A percentile compares a stretch with the other conserved stretches of the same genome.
Evolutionary conservation across 164 flowering plant species (phyloP).

Genomic region (Vitis rupestris): DNA sequence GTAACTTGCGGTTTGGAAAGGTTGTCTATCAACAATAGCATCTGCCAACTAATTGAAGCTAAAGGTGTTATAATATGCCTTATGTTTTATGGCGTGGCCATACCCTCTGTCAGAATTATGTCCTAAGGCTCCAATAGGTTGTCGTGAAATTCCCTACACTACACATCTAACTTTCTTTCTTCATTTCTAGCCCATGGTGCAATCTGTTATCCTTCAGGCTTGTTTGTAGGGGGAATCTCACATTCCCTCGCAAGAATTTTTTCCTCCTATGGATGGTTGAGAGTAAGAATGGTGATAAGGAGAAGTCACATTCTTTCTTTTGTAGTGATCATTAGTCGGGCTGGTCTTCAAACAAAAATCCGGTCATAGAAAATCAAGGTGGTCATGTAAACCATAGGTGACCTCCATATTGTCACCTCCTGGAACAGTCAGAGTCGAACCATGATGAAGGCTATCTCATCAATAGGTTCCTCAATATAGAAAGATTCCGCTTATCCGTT

Average conservation of each 20-base stretch:
- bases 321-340: slow-evolving; percentile 11
- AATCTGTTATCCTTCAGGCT: slow-evolving; percentile 51
- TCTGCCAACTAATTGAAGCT: slow-evolving; percentile 58
- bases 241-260: slow-evolving; percentile 66
- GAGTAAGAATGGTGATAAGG: slow-evolving; percentile 54
- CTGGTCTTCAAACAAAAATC: slow-evolving; percentile 15
- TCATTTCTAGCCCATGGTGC: slow-evolving; percentile 85
- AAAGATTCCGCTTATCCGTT: slow-evolving; percentile 33
- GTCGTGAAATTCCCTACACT: slow-evolving; percentile 42
- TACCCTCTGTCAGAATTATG: slow-evolving; percentile 67
- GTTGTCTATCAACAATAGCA: slow-evolving; percentile 63
- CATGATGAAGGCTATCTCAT: slow-evolving; percentile 4
- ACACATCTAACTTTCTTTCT: slow-evolving; percentile 52
- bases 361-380: slow-evolving; percentile 2
- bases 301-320: slow-evolving; percentile 18
- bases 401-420: neutral
- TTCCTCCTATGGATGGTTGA: slow-evolving; percentile 81
- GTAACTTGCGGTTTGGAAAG: slow-evolving; percentile 64
- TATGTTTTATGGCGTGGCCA: slow-evolving; percentile 82
- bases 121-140: slow-evolving; percentile 53
- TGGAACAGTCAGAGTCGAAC: slow-evolving; percentile 1
- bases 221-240: slow-evolving; percentile 55
- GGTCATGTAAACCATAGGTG: slow-evolving; percentile 6
- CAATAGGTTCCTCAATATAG: neutral
- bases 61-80: slow-evolving; percentile 66